Conservation (phyloP, 208 protist genomes). For the Plasmodiophora brassicae region DNA sequence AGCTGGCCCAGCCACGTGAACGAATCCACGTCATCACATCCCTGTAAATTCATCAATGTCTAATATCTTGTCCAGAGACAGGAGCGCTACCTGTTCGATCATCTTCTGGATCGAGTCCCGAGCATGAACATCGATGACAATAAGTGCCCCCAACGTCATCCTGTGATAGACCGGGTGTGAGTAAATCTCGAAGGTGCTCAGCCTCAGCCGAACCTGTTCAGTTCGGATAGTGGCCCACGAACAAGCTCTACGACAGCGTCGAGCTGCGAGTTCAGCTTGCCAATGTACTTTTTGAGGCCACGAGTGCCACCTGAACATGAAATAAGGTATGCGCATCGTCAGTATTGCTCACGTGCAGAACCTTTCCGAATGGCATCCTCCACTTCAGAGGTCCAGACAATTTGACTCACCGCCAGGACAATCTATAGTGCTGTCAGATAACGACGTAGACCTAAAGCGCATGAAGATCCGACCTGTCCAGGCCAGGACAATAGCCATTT, state of each 20-base stretch:
- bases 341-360: neutral
- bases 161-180: neutral
- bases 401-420: conserved; percentile 82
- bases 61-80: too few species aligned
- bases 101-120: conserved; percentile 90
- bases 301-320: conserved; percentile 54
- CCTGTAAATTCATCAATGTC: neutral
- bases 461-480: conserved; percentile 7
- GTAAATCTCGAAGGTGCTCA: too few species aligned
- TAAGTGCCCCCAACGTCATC: conserved; percentile 80
- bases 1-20: conserved; percentile 81
- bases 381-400: conserved; percentile 83
- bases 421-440: conserved; percentile 48
- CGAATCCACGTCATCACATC: conserved; percentile 64
- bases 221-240: conserved; percentile 70
- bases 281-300: conserved; percentile 67
- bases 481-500: conserved; percentile 61
- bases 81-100: conserved; percentile 74
- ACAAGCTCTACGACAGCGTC: conserved; percentile 77
- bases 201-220: conserved; percentile 66
- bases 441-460: neutral
- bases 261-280: conserved; percentile 60
- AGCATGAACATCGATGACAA: conserved; percentile 93
- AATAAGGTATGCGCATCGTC: neutral
- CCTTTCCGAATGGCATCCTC: conserved; percentile 74